A percentile compares a stretch with the other conserved stretches of the same genome.
Evolutionary conservation across 2,329 filamentous ascomycete species (phyloP).

Genomic region (Raffaelea albimanens): DNA sequence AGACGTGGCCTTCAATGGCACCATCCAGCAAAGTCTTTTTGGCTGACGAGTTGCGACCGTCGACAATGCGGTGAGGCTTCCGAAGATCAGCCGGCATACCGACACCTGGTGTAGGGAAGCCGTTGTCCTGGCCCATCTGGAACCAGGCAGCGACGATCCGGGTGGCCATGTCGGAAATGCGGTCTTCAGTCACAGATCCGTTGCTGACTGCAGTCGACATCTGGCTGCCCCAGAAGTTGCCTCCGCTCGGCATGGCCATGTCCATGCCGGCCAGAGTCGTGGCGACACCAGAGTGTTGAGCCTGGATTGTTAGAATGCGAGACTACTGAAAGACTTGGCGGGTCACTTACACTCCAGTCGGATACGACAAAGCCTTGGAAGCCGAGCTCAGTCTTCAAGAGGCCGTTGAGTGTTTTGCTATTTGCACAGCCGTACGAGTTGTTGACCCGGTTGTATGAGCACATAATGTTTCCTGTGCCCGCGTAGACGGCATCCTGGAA

Average conservation of each 20-base stretch:
- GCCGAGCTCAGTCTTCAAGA: slow-evolving; percentile 50
- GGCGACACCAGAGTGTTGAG: slow-evolving; percentile 54
- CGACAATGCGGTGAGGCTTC: slow-evolving; percentile 40
- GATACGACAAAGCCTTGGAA: slow-evolving; percentile 57
- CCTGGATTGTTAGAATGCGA: slow-evolving; percentile 26
- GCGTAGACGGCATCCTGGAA: slow-evolving; percentile 49
- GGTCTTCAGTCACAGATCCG: slow-evolving; percentile 43
- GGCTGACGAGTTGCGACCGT: slow-evolving; percentile 41
- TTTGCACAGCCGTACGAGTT: slow-evolving; percentile 62
- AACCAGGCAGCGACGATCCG: slow-evolving; percentile 46
- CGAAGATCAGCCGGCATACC: slow-evolving; percentile 42
- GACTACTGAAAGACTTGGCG: not conserved
- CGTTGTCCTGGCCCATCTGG: slow-evolving; percentile 40
- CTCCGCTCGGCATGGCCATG: slow-evolving; percentile 54
- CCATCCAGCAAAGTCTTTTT: slow-evolving; percentile 38
- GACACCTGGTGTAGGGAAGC: slow-evolving; percentile 35
- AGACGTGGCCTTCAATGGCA: slow-evolving; percentile 53
- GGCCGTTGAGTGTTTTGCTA: slow-evolving; percentile 52
- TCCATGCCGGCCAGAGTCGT: slow-evolving; percentile 58
- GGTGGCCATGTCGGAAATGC: slow-evolving; percentile 29
- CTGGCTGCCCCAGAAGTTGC: slow-evolving; percentile 38
- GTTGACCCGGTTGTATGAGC: slow-evolving; percentile 60
- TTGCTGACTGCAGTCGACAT: slow-evolving; percentile 50
- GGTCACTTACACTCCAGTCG: slow-evolving; percentile 42
- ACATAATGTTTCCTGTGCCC: slow-evolving; percentile 46